These are phyloP conservation scores for Xylaria sp. DNA, from an alignment of 2,329 filamentous ascomycete species.

Conservation along the genomic window DNA sequence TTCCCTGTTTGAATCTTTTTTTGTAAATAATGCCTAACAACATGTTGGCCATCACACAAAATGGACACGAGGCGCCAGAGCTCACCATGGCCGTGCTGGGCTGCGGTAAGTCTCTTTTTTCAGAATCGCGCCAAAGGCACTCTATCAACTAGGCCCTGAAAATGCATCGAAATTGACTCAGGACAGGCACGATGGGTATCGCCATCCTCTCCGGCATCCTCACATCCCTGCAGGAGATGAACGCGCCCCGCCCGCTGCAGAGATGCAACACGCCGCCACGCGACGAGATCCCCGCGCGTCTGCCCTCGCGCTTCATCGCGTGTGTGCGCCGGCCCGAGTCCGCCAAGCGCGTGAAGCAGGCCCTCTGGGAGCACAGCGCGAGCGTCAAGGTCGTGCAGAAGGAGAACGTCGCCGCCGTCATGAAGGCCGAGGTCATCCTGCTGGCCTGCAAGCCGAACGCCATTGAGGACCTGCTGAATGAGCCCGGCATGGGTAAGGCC, in stretches of 20 bases:
- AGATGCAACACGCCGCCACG: slow-evolving; percentile 40
- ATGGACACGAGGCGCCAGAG: slow-evolving; percentile 37
- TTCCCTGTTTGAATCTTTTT: not conserved
- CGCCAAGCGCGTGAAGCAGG: slow-evolving; percentile 61
- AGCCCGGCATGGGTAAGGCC: slow-evolving; percentile 64
- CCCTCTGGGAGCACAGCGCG: slow-evolving; percentile 58
- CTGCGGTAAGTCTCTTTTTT: slow-evolving; percentile 56
- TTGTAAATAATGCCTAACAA: slow-evolving; percentile 10
- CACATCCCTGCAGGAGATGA: slow-evolving; percentile 56
- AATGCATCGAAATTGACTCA: not conserved
- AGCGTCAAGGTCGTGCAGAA: slow-evolving; percentile 63
- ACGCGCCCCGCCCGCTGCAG: slow-evolving; percentile 42
- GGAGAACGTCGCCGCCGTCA: slow-evolving; percentile 63
- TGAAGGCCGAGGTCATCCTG: slow-evolving; percentile 66
- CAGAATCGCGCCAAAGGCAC: not conserved
- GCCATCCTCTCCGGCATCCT: slow-evolving; percentile 79
- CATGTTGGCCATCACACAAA: slow-evolving; percentile 32
- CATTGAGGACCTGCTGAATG: slow-evolving; percentile 61
- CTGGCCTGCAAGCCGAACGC: slow-evolving; percentile 78
- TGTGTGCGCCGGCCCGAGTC: slow-evolving; percentile 69
- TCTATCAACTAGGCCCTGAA: too few species aligned
- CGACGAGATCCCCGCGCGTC: slow-evolving; percentile 48
- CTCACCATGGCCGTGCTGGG: slow-evolving; percentile 76
- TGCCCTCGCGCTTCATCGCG: slow-evolving; percentile 73
- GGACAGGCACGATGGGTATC: slow-evolving; percentile 72